These are phyloP conservation scores for Populus nigra DNA, from an alignment of 345 rosid genomes.

Conservation along the genomic window DNA sequence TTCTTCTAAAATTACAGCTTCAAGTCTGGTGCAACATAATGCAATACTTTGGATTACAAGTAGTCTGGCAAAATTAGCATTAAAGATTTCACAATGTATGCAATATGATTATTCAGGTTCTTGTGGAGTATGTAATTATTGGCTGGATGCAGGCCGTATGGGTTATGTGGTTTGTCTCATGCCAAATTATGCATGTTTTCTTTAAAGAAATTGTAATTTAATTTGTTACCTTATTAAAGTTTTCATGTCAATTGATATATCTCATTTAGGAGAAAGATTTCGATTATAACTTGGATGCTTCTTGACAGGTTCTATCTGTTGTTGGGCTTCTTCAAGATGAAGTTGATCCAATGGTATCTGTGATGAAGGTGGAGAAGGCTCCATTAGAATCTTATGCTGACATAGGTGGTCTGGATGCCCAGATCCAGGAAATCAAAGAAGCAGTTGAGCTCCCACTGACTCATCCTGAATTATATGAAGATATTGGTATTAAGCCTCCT, in stretches of 20 bases:
- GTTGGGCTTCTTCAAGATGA: slow-evolving; percentile 98
- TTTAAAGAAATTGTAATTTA: background rate
- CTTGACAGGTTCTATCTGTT: slow-evolving; percentile 73
- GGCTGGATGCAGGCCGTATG: background rate
- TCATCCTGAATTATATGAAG: slow-evolving; percentile 98
- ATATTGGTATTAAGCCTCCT: slow-evolving; percentile 97
- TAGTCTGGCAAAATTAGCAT: background rate
- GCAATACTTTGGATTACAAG: background rate
- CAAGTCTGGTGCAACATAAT: background rate
- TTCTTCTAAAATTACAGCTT: background rate
- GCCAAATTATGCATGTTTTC: background rate
- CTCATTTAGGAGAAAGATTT: background rate
- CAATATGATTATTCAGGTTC: background rate
- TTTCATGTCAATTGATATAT: background rate
- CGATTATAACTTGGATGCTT: background rate
- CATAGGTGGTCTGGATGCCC: slow-evolving; percentile 97
- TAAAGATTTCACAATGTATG: background rate
- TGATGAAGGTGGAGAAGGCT: slow-evolving; percentile 99
- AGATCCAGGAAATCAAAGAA: slow-evolving; percentile 98
- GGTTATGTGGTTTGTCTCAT: background rate
- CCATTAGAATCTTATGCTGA: slow-evolving; percentile 98
- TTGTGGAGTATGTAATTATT: background rate
- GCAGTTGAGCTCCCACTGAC: slow-evolving; percentile 98
- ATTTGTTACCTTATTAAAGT: background rate
- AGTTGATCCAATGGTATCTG: slow-evolving; percentile 99